These are phyloP conservation scores for Otatea glauca DNA, from an alignment of 176 grass and related monocot genomes.

Conservation along the genomic window DNA sequence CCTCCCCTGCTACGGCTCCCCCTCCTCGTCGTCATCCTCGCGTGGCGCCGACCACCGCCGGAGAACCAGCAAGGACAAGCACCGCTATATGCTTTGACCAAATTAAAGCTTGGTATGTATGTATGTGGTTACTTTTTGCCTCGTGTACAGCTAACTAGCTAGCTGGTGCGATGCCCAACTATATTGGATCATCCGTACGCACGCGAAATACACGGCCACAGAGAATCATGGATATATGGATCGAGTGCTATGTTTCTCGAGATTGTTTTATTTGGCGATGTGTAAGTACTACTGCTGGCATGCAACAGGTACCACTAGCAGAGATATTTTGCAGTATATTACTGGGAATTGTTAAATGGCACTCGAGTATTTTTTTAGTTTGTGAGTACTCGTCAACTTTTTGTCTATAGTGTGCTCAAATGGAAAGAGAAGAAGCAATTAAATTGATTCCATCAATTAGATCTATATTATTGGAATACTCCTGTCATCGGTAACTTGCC, in stretches of 20 bases:
- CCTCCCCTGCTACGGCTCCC: constrained; percentile 11
- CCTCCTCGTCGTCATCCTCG: no score
- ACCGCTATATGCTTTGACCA: constrained; percentile 29
- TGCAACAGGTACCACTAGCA: not conserved
- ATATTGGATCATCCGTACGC: not conserved
- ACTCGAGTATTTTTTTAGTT: no score
- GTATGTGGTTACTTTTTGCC: no score
- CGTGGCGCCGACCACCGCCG: not conserved
- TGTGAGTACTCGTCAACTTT: no score
- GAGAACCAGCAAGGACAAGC: constrained; percentile 18
- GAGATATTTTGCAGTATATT: not conserved
- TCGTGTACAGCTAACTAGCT: no score
- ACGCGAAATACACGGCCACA: not conserved
- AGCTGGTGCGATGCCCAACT: no score
- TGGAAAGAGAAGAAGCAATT: no score
- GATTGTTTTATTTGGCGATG: not conserved
- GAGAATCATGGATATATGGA: not conserved
- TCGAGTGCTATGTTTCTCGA: not conserved
- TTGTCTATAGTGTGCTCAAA: no score
- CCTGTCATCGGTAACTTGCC: no score
- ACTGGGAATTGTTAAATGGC: no score
- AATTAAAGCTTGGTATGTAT: no score
- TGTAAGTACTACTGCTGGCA: not conserved
- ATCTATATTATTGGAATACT: not conserved
- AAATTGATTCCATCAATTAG: no score